phyloP scores from a whole-genome alignment of 352 stramenopile species.

The Pseudoperonospora humuli region DNA sequence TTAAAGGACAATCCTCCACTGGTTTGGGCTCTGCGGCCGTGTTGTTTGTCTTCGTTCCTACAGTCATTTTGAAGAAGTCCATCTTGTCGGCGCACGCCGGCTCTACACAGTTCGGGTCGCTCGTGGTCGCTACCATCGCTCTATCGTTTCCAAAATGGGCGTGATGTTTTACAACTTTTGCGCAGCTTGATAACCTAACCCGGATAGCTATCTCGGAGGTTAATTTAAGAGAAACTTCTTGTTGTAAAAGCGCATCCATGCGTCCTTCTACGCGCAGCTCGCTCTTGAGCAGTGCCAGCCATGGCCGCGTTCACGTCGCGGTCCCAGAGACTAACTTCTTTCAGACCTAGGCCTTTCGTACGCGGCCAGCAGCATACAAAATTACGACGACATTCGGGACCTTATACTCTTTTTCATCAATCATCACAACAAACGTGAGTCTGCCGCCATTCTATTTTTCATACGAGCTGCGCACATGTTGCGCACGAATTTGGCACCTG shows the following conservation, averaged over 20 bases:
- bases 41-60: slow-evolving; percentile 35
- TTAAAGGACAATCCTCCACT: slow-evolving; percentile 69
- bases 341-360: slow-evolving; percentile 55
- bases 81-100: slow-evolving; percentile 82
- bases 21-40: slow-evolving; percentile 5
- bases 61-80: slow-evolving; percentile 72
- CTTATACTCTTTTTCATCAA: slow-evolving; percentile 42
- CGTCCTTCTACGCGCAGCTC: too few species aligned
- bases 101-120: slow-evolving; percentile 79
- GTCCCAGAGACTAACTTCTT: slow-evolving; percentile 60
- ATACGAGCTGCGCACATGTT: slow-evolving; percentile 37
- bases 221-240: too few species aligned
- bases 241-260: too few species aligned
- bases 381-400: slow-evolving; percentile 92
- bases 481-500: slow-evolving; percentile 38
- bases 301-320: too few species aligned
- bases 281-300: too few species aligned
- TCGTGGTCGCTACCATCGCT: slow-evolving; percentile 34
- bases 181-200: slow-evolving; percentile 7
- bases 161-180: not conserved
- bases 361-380: slow-evolving; percentile 75
- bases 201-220: too few species aligned
- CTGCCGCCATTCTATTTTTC: slow-evolving; percentile 31
- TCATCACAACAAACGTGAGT: slow-evolving; percentile 43
- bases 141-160: not conserved